Conservation (phyloP, 106 monocot species). For the Platanthera guangdongensis region DNA sequence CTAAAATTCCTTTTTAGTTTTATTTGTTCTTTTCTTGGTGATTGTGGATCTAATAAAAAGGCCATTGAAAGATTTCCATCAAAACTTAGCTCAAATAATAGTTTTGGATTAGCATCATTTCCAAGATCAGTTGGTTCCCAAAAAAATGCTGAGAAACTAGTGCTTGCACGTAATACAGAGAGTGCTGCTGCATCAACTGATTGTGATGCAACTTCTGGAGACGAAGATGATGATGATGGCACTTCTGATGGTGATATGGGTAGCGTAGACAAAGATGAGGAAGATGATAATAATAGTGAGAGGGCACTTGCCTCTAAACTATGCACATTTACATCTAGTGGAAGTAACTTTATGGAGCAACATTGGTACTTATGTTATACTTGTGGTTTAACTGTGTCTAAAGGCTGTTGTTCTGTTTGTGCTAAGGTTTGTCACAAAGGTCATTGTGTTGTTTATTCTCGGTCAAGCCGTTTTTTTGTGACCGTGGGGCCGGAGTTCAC, state of each 20-base stretch:
- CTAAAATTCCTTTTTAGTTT: too few relatives aligned
- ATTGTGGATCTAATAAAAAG: too few relatives aligned
- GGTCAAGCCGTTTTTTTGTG: slow-evolving; percentile 99
- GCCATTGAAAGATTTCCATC: too few relatives aligned
- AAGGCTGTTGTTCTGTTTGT: slow-evolving; percentile 96
- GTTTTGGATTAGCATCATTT: too few relatives aligned
- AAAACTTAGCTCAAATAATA: too few relatives aligned
- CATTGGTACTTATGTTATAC: slow-evolving; percentile 99
- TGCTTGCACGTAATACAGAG: slow-evolving; percentile 48
- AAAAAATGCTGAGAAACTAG: slow-evolving; percentile 56
- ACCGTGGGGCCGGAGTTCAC: slow-evolving; percentile 94
- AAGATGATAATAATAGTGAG: too few relatives aligned
- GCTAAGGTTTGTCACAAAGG: slow-evolving; percentile 95
- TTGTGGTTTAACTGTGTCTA: slow-evolving; percentile 91
- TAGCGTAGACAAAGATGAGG: too few relatives aligned
- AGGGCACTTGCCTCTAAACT: too few relatives aligned
- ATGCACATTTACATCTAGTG: too few relatives aligned
- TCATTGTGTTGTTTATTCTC: slow-evolving; percentile 98
- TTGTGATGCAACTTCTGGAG: slow-evolving; percentile 80
- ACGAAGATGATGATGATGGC: slow-evolving; percentile 98
- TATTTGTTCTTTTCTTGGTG: too few relatives aligned
- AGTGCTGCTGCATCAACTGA: slow-evolving; percentile 43
- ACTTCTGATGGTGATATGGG: slow-evolving; percentile 99
- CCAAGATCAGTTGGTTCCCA: too few relatives aligned
- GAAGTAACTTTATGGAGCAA: slow-evolving; percentile 91